phyloP scores from a whole-genome alignment of 352 stramenopile species.

The Salisapilia sapeloensis region DNA sequence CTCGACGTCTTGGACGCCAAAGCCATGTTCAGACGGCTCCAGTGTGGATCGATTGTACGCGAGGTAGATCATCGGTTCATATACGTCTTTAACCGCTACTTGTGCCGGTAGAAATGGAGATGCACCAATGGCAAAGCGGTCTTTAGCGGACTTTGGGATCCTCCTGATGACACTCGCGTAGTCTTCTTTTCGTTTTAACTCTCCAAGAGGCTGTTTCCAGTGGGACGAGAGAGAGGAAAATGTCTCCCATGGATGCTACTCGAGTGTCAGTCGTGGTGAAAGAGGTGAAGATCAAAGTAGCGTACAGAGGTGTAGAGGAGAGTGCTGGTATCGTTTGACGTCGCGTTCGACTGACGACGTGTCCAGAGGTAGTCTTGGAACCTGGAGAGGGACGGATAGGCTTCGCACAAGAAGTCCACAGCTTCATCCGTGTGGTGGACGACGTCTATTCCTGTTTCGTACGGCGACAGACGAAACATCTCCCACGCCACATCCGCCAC shows the following conservation, averaged over 20 bases:
- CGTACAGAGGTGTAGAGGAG: slow-evolving; percentile 28
- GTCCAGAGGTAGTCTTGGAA: slow-evolving; percentile 30
- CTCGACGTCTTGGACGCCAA: slow-evolving; percentile 57
- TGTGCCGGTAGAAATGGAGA: slow-evolving; percentile 10
- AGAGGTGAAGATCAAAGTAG: slow-evolving; percentile 1
- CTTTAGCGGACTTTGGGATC: slow-evolving; percentile 27
- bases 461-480: slow-evolving; percentile 66
- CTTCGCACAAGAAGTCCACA: slow-evolving; percentile 52
- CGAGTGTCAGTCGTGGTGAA: neutral
- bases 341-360: slow-evolving; percentile 5
- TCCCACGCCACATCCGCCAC: slow-evolving; percentile 64
- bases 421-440: slow-evolving; percentile 32
- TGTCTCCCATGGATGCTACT: slow-evolving; percentile 74
- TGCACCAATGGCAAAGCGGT: slow-evolving; percentile 27
- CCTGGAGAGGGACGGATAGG: slow-evolving; percentile 37
- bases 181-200: slow-evolving; percentile 23
- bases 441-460: slow-evolving; percentile 47
- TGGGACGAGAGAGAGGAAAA: slow-evolving; percentile 54
- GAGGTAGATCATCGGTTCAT: slow-evolving; percentile 71
- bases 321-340: slow-evolving; percentile 1
- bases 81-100: slow-evolving; percentile 31
- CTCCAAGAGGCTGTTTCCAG: slow-evolving; percentile 26
- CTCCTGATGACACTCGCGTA: slow-evolving; percentile 20
- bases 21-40: slow-evolving; percentile 2
- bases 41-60: slow-evolving; percentile 10